These are phyloP conservation scores for Metarhizium brunneum DNA, from an alignment of 2,329 filamentous ascomycete genomes.

Conservation along the genomic window DNA sequence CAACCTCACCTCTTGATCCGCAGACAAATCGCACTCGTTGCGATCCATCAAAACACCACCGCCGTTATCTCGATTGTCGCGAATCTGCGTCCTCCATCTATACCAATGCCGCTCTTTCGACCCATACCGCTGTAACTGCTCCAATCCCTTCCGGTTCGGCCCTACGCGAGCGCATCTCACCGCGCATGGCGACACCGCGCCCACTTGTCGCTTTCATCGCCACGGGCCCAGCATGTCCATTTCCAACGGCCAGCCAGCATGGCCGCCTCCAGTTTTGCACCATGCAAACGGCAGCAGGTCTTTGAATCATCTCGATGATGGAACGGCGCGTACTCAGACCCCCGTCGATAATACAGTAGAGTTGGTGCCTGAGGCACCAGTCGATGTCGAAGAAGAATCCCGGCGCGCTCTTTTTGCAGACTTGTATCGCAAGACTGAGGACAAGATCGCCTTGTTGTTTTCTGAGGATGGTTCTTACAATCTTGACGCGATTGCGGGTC, in stretches of 20 bases:
- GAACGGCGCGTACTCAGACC: slow-evolving; percentile 39
- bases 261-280: slow-evolving; percentile 49
- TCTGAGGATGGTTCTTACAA: slow-evolving; percentile 45
- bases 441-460: slow-evolving; percentile 70
- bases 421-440: slow-evolving; percentile 68
- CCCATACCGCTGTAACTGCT: slow-evolving; percentile 39
- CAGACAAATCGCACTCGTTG: slow-evolving; percentile 38
- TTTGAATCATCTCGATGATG: slow-evolving; percentile 54
- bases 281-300: slow-evolving; percentile 37
- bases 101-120: slow-evolving; percentile 40
- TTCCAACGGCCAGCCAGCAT: slow-evolving; percentile 55
- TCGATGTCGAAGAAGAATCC: slow-evolving; percentile 57
- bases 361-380: slow-evolving; percentile 52
- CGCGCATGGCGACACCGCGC: slow-evolving; percentile 48
- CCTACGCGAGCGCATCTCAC: slow-evolving; percentile 41
- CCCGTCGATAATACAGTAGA: slow-evolving; percentile 38
- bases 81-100: slow-evolving; percentile 38
- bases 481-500: slow-evolving; percentile 41
- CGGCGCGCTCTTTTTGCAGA: slow-evolving; percentile 67
- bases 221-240: slow-evolving; percentile 52
- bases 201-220: slow-evolving; percentile 38
- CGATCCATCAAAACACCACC: slow-evolving; percentile 43
- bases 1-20: slow-evolving; percentile 47
- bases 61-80: slow-evolving; percentile 29
- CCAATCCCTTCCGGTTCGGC: slow-evolving; percentile 35